Conservation (phyloP, 192 early-diverging fungal species). For the Backusella morwellensis region DNA sequence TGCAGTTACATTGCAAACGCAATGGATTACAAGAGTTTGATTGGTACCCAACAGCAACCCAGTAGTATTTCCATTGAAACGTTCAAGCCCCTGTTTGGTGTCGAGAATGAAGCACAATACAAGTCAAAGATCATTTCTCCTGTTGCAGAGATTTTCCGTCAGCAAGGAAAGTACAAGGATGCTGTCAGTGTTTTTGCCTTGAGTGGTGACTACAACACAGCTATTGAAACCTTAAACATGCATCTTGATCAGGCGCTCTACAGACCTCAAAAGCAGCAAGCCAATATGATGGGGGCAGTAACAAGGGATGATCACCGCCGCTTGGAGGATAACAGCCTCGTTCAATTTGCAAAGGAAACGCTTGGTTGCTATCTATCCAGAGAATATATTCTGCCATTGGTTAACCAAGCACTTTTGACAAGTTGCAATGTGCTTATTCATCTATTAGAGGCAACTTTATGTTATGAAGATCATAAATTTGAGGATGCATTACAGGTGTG, state of each 20-base stretch:
- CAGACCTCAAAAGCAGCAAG: background rate
- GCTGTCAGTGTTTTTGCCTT: conserved; percentile 71
- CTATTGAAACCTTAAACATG: conserved; percentile 16
- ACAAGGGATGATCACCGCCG: background rate
- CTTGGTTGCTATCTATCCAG: background rate
- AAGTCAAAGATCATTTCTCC: conserved; percentile 59
- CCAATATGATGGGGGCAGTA: background rate
- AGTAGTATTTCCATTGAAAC: conserved; percentile 56
- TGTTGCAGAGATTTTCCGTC: conserved; percentile 69
- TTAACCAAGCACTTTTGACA: background rate
- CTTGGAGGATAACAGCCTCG: background rate
- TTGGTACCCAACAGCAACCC: conserved; percentile 34
- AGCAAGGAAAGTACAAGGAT: conserved; percentile 70
- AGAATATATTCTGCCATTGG: background rate
- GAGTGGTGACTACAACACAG: conserved; percentile 22
- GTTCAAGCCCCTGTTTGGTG: conserved; percentile 61
- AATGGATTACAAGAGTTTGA: conserved; percentile 52
- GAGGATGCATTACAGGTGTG: conserved; percentile 60
- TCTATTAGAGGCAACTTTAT: conserved; percentile 42
- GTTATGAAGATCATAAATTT: conserved; percentile 50
- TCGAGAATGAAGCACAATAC: conserved; percentile 58
- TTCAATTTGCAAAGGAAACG: background rate
- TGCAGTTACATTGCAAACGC: conserved; percentile 61
- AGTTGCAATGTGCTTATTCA: conserved; percentile 32
- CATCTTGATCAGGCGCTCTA: conserved; percentile 25